phyloP scores from a whole-genome alignment of 2,329 filamentous ascomycete genomes.

The Xylaria sp. region DNA sequence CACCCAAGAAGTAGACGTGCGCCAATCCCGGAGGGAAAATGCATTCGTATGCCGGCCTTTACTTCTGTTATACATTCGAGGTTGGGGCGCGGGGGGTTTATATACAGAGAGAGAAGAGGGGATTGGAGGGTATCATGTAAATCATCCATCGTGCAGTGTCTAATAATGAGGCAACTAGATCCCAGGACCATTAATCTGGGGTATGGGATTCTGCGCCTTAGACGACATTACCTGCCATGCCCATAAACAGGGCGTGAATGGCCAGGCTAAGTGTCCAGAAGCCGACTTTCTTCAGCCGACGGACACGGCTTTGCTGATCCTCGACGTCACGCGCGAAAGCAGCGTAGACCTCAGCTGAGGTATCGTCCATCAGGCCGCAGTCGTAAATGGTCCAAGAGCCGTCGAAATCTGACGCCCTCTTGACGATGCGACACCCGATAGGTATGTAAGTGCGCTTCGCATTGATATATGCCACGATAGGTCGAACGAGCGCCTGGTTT shows the following conservation, averaged over 20 bases:
- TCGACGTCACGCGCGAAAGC: slow-evolving; percentile 92
- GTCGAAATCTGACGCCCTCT: slow-evolving; percentile 86
- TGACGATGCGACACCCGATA: slow-evolving; percentile 92
- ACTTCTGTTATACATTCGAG: slow-evolving; percentile 10
- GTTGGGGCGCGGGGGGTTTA: not conserved
- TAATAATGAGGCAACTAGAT: not conserved
- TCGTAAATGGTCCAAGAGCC: slow-evolving; percentile 95
- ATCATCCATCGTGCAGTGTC: slow-evolving; percentile 1
- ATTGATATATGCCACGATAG: slow-evolving; percentile 98
- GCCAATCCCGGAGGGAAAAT: not conserved
- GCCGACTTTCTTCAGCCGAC: slow-evolving; percentile 92
- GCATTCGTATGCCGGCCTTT: not conserved
- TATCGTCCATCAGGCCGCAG: slow-evolving; percentile 90
- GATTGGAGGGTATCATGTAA: slow-evolving; percentile 11
- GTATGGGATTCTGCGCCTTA: slow-evolving; percentile 35
- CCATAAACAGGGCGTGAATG: slow-evolving; percentile 92
- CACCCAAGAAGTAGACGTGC: not conserved
- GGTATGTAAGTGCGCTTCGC: slow-evolving; percentile 94
- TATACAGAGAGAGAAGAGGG: slow-evolving; percentile 21
- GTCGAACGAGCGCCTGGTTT: slow-evolving; percentile 91
- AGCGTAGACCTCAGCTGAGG: slow-evolving; percentile 91
- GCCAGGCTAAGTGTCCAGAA: slow-evolving; percentile 94
- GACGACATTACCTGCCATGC: slow-evolving; percentile 82
- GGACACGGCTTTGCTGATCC: slow-evolving; percentile 82
- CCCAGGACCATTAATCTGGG: not conserved